Base-by-base conservation (phyloP, 441 rosid species). In the Biscutella laevigata region DNA sequence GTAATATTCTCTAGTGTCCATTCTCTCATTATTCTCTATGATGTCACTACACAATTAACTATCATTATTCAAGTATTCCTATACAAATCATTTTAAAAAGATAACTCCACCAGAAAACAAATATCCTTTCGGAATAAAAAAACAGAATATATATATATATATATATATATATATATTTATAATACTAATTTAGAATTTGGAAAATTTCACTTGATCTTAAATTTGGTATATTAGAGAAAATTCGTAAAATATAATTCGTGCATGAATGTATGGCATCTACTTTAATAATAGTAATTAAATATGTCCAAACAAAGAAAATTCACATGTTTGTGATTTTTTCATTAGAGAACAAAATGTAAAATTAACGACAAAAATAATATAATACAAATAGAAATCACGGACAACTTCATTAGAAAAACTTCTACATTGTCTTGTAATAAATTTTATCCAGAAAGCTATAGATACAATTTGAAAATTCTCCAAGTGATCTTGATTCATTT, bases 1-100 rank as follows among this genome's bases (percentile, higher is more conserved):
- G 61, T 53, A 53, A 24, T 66, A 59, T 66, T 66, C 66, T 53
- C 71, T 45, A 46, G 66, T 59, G 71, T 59, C 71, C 66, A 66
- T 44, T 45, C 66, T 66, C 61, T 66, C 70, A 59, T 66, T 66
- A 66, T 66, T 59, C 51, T 52, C 50, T 57, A 59, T 66, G 61
- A 59, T 66, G 49, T 53, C 66, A 53, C 34, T 53, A 59, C 45
- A 59, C 27, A 38, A 32, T 42, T 65, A 57, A 48, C 47, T 52
- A 52, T 48, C 49, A 44, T 38, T n/a, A n/a, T n/a, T n/a, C n/a
- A 30, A 40, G 34, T 38, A 44, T 4, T 43, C 29, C 22, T 17
- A 53, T 37, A 24, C n/a, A 24, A 37, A 57, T 21, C 57, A 17
- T 3, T 27, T 20, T 24, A n/a, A n/a, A 58, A 50, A 44, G 60